Percentiles rank a stretch among this genome's conserved stretches.
Evolutionary conservation across 1,284 basidiomycete species (phyloP).

Genomic region (Sporisorium sorghi): DNA sequence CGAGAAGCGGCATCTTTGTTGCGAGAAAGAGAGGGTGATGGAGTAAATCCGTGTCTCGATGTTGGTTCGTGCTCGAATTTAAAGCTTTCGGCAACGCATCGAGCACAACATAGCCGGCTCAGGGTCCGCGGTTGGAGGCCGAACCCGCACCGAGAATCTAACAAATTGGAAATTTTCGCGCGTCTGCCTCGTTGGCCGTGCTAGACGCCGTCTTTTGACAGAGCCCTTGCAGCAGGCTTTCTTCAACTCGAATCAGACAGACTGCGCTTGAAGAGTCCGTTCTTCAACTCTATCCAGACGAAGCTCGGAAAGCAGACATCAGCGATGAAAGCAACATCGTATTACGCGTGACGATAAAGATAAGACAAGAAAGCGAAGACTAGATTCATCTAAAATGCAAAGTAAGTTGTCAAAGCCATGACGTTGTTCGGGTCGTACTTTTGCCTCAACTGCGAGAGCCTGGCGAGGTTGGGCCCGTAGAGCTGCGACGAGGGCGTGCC

Average conservation of each 20-base stretch:
- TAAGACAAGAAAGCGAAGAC: too few species aligned
- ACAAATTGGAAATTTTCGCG: background rate
- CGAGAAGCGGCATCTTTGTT: constrained; percentile 35
- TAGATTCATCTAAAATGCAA: constrained; percentile 33
- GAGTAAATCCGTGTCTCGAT: background rate
- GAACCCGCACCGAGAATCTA: background rate
- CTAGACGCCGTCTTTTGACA: background rate
- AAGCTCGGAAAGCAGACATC: too few species aligned
- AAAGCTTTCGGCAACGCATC: constrained; percentile 14
- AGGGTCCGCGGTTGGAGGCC: constrained; percentile 28
- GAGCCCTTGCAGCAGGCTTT: background rate
- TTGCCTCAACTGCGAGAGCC: constrained; percentile 38
- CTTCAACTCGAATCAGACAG: background rate
- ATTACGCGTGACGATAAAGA: background rate
- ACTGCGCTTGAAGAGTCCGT: too few species aligned
- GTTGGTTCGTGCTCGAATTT: constrained; percentile 11
- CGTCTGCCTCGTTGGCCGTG: background rate
- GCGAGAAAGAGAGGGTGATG: background rate
- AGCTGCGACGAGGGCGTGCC: constrained; percentile 37
- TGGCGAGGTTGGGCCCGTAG: constrained; percentile 47
- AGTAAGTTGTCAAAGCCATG: constrained; percentile 58
- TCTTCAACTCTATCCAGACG: too few species aligned
- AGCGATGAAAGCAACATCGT: background rate
- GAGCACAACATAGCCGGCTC: constrained; percentile 19
- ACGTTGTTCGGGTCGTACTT: constrained; percentile 52